A percentile compares a stretch with the other conserved stretches of the same genome.
phyloP scores from a whole-genome alignment of 2,329 filamentous ascomycete species.

The Ophiocordyceps camponoti-saundersi region DNA sequence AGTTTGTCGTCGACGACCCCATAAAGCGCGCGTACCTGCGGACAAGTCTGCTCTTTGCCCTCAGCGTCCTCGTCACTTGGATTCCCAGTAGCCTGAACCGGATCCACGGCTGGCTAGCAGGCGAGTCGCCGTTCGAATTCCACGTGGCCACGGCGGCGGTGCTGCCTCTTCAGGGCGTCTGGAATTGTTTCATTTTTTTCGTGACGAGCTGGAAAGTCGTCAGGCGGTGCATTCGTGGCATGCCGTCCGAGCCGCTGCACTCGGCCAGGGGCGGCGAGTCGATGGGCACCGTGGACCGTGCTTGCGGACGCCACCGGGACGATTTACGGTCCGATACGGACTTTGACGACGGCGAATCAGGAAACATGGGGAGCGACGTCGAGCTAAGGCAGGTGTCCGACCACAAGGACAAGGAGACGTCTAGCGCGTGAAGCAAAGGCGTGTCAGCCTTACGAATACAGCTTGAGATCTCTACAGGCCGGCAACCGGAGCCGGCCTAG shows the following conservation, averaged over 20 bases:
- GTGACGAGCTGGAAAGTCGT: conserved; percentile 35
- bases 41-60: conserved; percentile 42
- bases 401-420: conserved; percentile 8
- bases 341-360: conserved; percentile 14
- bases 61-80: conserved; percentile 45
- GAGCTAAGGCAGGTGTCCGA: conserved; percentile 14
- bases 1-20: conserved; percentile 27
- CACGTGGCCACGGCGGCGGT: conserved; percentile 56
- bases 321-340: conserved; percentile 4
- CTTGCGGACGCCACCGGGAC: conserved; percentile 1
- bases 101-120: conserved; percentile 46
- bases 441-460: background rate
- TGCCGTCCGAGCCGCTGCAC: background rate
- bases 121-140: conserved; percentile 40
- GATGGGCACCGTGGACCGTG: conserved; percentile 1
- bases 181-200: conserved; percentile 67
- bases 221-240: conserved; percentile 4
- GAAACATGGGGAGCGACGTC: conserved; percentile 13
- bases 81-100: conserved; percentile 56
- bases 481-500: too few species aligned
- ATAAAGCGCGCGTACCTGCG: conserved; percentile 44
- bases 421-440: conserved; percentile 5
- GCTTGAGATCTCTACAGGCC: too few species aligned
- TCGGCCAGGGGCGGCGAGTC: background rate
- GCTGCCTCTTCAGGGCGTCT: conserved; percentile 61